Evolutionary conservation across 305 asterid genomes (phyloP).

Genomic region (Salvia sclarea): DNA sequence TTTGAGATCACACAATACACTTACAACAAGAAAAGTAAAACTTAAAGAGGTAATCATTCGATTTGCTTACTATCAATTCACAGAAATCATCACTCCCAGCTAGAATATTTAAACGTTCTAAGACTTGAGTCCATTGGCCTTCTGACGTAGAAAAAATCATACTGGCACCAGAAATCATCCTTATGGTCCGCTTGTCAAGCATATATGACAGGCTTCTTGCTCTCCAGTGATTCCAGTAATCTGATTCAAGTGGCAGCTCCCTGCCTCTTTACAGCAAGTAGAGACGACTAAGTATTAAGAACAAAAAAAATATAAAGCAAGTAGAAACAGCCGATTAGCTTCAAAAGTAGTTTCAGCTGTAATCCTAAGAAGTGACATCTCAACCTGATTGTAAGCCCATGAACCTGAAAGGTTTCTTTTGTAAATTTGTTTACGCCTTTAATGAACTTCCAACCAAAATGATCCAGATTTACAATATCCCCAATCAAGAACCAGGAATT

Average conservation of each 20-base stretch:
- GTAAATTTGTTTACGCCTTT: not conserved
- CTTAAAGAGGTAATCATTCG: not conserved
- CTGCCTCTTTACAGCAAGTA: constrained; percentile 46
- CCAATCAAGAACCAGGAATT: not conserved
- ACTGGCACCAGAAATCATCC: constrained; percentile 79
- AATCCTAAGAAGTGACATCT: constrained; percentile 1
- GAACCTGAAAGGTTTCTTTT: not conserved
- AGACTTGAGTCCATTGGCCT: constrained; percentile 62
- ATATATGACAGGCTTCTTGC: constrained; percentile 65
- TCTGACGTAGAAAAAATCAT: constrained; percentile 61
- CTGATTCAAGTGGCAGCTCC: constrained; percentile 47
- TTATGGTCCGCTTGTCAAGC: constrained; percentile 73
- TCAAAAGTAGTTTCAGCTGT: no score
- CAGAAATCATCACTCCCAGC: constrained; percentile 40
- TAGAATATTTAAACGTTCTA: constrained; percentile 48
- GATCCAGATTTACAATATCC: not conserved
- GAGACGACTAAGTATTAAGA: not conserved
- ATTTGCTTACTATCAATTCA: constrained; percentile 59
- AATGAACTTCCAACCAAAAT: not conserved
- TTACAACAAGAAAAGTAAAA: not conserved
- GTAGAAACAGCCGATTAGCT: not conserved
- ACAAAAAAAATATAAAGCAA: not conserved
- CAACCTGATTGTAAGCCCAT: not conserved
- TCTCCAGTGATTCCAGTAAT: constrained; percentile 62
- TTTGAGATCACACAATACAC: not conserved